A percentile compares a stretch with the other conserved stretches of the same genome.
These are phyloP conservation scores for Colletotrichum sp. DNA, from an alignment of 2,329 filamentous ascomycete genomes.

Conservation along the genomic window DNA sequence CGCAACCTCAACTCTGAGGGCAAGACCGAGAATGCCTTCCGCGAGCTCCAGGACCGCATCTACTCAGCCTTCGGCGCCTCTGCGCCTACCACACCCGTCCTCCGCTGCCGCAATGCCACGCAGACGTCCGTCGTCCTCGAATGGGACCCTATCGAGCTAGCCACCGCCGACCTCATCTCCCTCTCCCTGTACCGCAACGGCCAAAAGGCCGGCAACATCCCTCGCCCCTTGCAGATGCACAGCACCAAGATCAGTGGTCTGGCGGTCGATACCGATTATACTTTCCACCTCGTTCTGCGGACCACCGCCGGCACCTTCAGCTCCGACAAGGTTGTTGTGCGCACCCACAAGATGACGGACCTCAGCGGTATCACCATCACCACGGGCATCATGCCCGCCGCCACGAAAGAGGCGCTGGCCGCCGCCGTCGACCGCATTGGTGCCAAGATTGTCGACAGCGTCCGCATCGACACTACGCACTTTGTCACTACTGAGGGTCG, in stretches of 20 bases:
- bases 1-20: slow-evolving; percentile 84
- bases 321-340: slow-evolving; percentile 83
- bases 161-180: slow-evolving; percentile 88
- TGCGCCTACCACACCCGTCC: slow-evolving; percentile 76
- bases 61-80: slow-evolving; percentile 82
- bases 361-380: slow-evolving; percentile 95
- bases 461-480: slow-evolving; percentile 97
- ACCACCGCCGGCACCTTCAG: slow-evolving; percentile 88
- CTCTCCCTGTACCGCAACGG: slow-evolving; percentile 94
- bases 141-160: slow-evolving; percentile 94
- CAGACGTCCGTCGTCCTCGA: slow-evolving; percentile 98
- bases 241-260: slow-evolving; percentile 97
- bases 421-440: slow-evolving; percentile 86
- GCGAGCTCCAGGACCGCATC: slow-evolving; percentile 87
- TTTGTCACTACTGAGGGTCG: slow-evolving; percentile 96
- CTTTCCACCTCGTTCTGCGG: slow-evolving; percentile 88
- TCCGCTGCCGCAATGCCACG: slow-evolving; percentile 95
- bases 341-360: slow-evolving; percentile 99
- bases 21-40: slow-evolving; percentile 76
- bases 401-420: slow-evolving; percentile 74
- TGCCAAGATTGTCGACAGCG: slow-evolving; percentile 86
- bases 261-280: slow-evolving; percentile 95
- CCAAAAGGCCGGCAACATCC: slow-evolving; percentile 95
- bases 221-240: slow-evolving; percentile 82
- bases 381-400: slow-evolving; percentile 79